Percentiles rank a stretch among this genome's conserved stretches.
phyloP scores from a whole-genome alignment of 345 rosid genomes.

The Sisymbrium irio region DNA sequence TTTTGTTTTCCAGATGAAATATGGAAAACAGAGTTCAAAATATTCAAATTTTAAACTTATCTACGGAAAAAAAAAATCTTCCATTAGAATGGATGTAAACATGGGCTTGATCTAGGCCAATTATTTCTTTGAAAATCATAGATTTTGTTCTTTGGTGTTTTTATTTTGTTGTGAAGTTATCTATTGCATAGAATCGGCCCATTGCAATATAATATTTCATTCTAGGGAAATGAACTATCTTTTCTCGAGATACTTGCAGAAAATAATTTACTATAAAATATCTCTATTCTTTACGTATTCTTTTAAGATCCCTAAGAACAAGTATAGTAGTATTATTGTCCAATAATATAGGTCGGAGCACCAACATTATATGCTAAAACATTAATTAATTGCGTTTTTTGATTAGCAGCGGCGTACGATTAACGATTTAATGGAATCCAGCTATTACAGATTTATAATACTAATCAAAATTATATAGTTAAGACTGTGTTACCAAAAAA shows the following conservation, averaged over 20 bases:
- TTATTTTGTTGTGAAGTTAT: background rate
- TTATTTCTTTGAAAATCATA: background rate
- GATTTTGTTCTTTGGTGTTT: background rate
- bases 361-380: background rate
- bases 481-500: background rate
- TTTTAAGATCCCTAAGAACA: constrained; percentile 26
- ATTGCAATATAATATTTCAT: background rate
- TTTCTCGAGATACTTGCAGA: background rate
- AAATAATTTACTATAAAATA: background rate
- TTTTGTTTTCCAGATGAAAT: background rate
- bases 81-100: background rate
- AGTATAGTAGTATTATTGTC: constrained; percentile 26
- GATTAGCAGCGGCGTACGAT: constrained; percentile 10
- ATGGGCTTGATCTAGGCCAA: background rate
- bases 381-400: background rate
- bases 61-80: background rate
- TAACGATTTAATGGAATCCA: constrained; percentile 10
- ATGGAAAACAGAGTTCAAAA: background rate
- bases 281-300: background rate
- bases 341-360: constrained; percentile 18
- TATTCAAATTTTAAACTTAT: background rate
- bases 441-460: background rate
- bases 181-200: background rate
- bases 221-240: background rate
- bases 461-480: background rate